phyloP scores from a whole-genome alignment of 768 basidiomycete genomes.

The Coprinopsis sp. region DNA sequence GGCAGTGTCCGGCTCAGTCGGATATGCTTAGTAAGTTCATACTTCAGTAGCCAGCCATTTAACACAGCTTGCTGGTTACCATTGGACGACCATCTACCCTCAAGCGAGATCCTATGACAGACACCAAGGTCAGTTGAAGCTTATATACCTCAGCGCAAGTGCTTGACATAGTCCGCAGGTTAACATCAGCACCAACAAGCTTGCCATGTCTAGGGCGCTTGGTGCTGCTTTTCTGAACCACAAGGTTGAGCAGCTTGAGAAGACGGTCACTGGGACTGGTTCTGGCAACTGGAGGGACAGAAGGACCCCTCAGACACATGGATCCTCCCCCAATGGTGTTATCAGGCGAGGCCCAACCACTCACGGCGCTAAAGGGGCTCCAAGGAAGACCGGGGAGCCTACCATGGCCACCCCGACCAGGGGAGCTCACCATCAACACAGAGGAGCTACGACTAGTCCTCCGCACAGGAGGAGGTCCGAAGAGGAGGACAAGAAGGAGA shows the following conservation, averaged over 20 bases:
- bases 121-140: conserved; percentile 25
- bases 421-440: conserved; percentile 13
- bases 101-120: conserved; percentile 22
- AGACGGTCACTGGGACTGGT: conserved; percentile 53
- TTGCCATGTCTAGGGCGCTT: conserved; percentile 82
- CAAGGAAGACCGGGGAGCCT: conserved; percentile 24
- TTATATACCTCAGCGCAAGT: background rate
- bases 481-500: conserved; percentile 32
- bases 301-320: conserved; percentile 16
- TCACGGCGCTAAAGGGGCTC: conserved; percentile 27
- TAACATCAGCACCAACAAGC: conserved; percentile 43
- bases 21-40: too few species aligned
- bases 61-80: background rate
- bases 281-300: conserved; percentile 63
- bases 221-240: conserved; percentile 85
- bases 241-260: conserved; percentile 85
- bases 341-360: conserved; percentile 29
- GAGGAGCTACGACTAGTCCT: conserved; percentile 15
- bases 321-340: conserved; percentile 13
- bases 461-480: conserved; percentile 24
- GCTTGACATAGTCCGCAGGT: conserved; percentile 11
- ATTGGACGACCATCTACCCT: conserved; percentile 7
- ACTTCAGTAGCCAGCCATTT: background rate
- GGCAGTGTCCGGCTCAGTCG: too few species aligned
- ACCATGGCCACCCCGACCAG: conserved; percentile 14